These are phyloP conservation scores for Cladosporium sphaerospermum DNA, from an alignment of 2,329 filamentous ascomycete species.

Conservation along the genomic window DNA sequence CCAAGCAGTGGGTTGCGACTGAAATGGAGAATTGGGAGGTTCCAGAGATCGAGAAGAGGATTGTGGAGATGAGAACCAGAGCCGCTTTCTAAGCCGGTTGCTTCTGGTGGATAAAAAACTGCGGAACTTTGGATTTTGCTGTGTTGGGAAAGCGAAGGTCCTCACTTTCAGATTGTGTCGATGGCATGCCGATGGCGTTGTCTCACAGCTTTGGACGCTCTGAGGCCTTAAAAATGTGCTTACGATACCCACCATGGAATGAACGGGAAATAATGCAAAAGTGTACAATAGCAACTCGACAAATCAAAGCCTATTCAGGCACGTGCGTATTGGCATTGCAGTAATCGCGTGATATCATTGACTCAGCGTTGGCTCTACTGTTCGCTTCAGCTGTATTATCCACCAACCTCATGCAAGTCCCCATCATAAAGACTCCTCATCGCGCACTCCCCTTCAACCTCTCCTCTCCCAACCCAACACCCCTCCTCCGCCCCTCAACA, in stretches of 20 bases:
- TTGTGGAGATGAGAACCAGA: constrained; percentile 43
- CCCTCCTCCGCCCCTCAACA: constrained; percentile 58
- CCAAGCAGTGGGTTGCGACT: constrained; percentile 90
- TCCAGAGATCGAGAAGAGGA: constrained; percentile 91
- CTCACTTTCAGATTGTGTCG: too few species aligned
- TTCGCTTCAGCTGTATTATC: background rate
- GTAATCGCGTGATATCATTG: too few species aligned
- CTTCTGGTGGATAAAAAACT: background rate
- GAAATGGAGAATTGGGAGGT: constrained; percentile 80
- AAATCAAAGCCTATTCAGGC: too few species aligned
- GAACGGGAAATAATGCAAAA: background rate
- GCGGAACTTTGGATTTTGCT: too few species aligned
- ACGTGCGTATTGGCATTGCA: too few species aligned
- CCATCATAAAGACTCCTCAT: background rate
- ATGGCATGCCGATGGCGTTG: too few species aligned
- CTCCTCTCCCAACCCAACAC: constrained; percentile 58
- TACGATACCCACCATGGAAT: constrained; percentile 7
- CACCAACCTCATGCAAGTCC: too few species aligned
- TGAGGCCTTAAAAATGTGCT: background rate
- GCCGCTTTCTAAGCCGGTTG: constrained; percentile 29
- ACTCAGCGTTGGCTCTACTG: too few species aligned
- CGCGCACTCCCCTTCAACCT: background rate
- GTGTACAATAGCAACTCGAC: background rate
- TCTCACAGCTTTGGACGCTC: too few species aligned
- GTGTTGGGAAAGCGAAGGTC: too few species aligned